Conservation (phyloP, 257 asterid species). For the Rubia yunnanensis region DNA sequence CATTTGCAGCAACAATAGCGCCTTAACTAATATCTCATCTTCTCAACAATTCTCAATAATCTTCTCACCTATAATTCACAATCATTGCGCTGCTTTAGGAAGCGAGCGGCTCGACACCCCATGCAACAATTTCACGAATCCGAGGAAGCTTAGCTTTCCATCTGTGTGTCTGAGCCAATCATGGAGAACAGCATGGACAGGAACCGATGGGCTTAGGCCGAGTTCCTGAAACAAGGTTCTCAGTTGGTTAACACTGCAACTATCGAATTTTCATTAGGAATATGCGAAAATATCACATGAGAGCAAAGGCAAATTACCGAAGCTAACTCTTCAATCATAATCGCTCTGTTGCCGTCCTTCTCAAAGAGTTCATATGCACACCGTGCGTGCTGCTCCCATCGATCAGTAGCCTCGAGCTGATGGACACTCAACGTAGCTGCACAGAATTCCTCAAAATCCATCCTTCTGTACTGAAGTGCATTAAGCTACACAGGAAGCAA, state of each 20-base stretch:
- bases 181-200: constrained; percentile 78
- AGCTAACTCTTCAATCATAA: constrained; percentile 86
- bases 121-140: constrained; percentile 68
- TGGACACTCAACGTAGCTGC: constrained; percentile 67
- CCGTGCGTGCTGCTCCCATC: constrained; percentile 90
- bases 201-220: constrained; percentile 76
- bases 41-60: constrained; percentile 2
- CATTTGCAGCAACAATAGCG: constrained; percentile 8
- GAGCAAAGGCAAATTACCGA: constrained; percentile 40
- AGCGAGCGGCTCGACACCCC: constrained; percentile 67
- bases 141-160: constrained; percentile 86
- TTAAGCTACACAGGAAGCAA: constrained; percentile 39
- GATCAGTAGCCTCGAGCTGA: constrained; percentile 73
- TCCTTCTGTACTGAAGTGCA: constrained; percentile 88
- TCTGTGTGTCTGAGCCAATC: constrained; percentile 84
- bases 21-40: neutral
- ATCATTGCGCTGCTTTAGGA: constrained; percentile 24
- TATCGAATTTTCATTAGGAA: neutral
- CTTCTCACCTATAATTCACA: neutral
- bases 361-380: constrained; percentile 83
- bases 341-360: constrained; percentile 82
- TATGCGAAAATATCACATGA: neutral
- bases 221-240: constrained; percentile 51
- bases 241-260: neutral
- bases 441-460: constrained; percentile 94